Evolutionary conservation across 1,284 basidiomycete genomes (phyloP).

Genomic region (Schizopora paradoxa): DNA sequence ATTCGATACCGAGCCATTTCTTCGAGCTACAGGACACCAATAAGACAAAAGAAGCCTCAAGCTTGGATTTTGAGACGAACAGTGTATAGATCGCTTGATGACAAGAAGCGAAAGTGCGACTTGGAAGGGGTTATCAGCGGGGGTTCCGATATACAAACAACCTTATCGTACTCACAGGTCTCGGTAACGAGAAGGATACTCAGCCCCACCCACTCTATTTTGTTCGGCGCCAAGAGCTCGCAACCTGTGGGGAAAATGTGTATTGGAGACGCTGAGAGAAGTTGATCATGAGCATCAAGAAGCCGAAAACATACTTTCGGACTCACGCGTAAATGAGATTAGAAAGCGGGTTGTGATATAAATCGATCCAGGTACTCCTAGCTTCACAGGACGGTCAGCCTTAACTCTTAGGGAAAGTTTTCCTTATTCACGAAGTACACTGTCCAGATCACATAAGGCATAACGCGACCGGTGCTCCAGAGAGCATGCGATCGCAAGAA

Average conservation of each 20-base stretch:
- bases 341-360: conserved; percentile 4
- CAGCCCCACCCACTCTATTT: conserved; percentile 3
- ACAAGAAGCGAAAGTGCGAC: conserved; percentile 2
- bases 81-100: not conserved
- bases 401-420: not conserved
- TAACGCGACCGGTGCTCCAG: conserved; percentile 1
- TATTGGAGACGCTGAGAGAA: not conserved
- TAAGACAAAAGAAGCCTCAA: not conserved
- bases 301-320: not conserved
- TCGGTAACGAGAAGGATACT: conserved; percentile 6
- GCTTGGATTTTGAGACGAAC: not conserved
- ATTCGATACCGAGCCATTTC: not conserved
- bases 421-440: not conserved
- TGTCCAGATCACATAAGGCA: not conserved
- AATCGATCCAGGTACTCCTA: not conserved
- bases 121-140: not conserved
- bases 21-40: not conserved
- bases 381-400: not conserved
- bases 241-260: conserved; percentile 7
- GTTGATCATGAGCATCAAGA: not conserved
- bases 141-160: not conserved
- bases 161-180: conserved; percentile 1
- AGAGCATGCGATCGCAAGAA: conserved; percentile 10
- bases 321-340: not conserved
- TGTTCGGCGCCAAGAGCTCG: conserved; percentile 1